Conservation (phyloP, 306 rosid species). For the Arachis stenosperma region DNA sequence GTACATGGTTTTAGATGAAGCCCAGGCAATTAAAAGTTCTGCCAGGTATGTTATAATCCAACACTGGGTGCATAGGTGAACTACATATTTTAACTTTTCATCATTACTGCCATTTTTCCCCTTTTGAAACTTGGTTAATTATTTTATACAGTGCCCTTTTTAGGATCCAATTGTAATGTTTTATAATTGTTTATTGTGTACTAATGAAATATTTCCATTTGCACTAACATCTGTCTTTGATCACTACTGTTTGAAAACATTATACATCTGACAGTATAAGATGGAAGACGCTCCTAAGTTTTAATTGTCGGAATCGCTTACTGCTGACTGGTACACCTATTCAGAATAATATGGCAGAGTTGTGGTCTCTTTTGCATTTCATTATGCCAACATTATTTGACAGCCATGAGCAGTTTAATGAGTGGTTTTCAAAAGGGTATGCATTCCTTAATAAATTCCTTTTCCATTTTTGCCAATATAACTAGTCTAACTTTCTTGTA, state of each 20-base stretch:
- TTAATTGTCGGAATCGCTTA: conserved; percentile 94
- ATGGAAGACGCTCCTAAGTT: conserved; percentile 98
- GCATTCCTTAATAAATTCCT: conserved; percentile 33
- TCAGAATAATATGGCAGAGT: conserved; percentile 98
- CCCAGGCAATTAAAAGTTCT: conserved; percentile 96
- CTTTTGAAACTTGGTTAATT: conserved; percentile 8
- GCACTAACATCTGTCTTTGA: conserved; percentile 21
- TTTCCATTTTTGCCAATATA: conserved; percentile 32
- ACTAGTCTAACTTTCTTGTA: conserved; percentile 27
- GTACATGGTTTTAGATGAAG: conserved; percentile 99
- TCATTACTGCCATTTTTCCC: conserved; percentile 24
- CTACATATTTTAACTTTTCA: not conserved
- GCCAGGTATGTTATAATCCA: conserved; percentile 61
- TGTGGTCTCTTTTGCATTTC: conserved; percentile 98
- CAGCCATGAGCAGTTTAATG: conserved; percentile 98
- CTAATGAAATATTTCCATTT: conserved; percentile 31
- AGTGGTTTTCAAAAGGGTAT: conserved; percentile 99
- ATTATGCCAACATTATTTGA: conserved; percentile 98
- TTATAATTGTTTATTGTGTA: conserved; percentile 14
- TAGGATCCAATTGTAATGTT: conserved; percentile 18
- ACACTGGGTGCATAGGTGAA: conserved; percentile 29
- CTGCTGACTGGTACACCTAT: conserved; percentile 96
- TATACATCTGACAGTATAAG: conserved; percentile 75
- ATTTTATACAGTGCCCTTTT: conserved; percentile 16
- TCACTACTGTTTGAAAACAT: not conserved